These are phyloP conservation scores for Amorphotheca resinae DNA, from an alignment of 495 filamentous ascomycete genomes.

Conservation along the genomic window DNA sequence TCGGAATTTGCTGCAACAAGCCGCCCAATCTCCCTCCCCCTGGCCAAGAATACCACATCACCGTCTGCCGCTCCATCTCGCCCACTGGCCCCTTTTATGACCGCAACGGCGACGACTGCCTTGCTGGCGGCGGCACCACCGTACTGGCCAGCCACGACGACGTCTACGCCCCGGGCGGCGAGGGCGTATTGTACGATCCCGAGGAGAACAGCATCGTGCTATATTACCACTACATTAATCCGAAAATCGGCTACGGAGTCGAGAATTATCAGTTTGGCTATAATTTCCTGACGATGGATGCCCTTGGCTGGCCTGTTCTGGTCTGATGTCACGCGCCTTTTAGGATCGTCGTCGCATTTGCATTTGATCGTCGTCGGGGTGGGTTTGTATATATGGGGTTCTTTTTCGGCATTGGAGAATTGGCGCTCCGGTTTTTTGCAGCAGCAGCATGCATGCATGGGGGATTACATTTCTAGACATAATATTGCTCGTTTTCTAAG, in stretches of 20 bases:
- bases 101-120: constrained; percentile 41
- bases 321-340: too few species aligned
- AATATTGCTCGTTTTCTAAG: too few species aligned
- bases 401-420: too few species aligned
- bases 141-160: constrained; percentile 48
- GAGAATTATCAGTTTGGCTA: constrained; percentile 54
- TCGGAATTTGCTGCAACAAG: constrained; percentile 49
- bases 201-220: constrained; percentile 36
- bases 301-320: constrained; percentile 49
- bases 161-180: constrained; percentile 61
- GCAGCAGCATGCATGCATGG: too few species aligned
- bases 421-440: too few species aligned
- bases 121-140: constrained; percentile 46
- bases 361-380: too few species aligned
- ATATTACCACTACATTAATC: constrained; percentile 63
- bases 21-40: constrained; percentile 31
- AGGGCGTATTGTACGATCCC: constrained; percentile 30
- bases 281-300: constrained; percentile 51
- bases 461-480: too few species aligned
- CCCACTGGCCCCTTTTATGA: constrained; percentile 50
- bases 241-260: constrained; percentile 50
- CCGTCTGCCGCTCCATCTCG: constrained; percentile 43
- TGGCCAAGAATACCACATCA: constrained; percentile 55
- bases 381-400: too few species aligned
- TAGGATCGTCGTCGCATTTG: too few species aligned